Evolutionary conservation across 2,329 filamentous ascomycete species (phyloP), one percentile per base, ranked within the genome.

Genomic region (Beauveria scarabaeidicola): DNA sequence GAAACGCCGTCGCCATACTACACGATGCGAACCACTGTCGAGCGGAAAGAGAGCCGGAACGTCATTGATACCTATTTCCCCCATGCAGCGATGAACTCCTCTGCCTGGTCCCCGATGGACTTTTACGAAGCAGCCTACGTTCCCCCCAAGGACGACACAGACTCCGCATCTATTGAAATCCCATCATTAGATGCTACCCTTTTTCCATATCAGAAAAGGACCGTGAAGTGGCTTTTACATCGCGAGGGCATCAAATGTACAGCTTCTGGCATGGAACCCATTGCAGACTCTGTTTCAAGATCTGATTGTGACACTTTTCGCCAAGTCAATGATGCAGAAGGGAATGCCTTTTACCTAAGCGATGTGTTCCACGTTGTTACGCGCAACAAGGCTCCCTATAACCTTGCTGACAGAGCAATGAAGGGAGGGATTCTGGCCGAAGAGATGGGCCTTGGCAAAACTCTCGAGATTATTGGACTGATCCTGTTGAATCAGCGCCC

Each of bases 391-490:
- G 62, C 68, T 0, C 66, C 73, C 3, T 84, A 83, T 58, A 69
- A 71, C 38, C 68, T 74, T 48, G 61, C 70, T 23, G 73, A 81
- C 55, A 68, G 69, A n/a, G 63, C 65, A 0, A 61, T 83, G 11
- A 78, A 72, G 50, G 83, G 84, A 13, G 88, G 88, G 0, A 86
- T 91, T 52, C 74, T 93, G 5, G 85, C 88, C 0, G 89, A 93
- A 67, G 89, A 93, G 70, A 93, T 93, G 89, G 89, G 89, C 0
- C 75, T 93, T 1, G 89, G 89, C 1, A 93, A 93, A 70, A 93
- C 89, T 0, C 77, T 92, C 3, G 90, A 93, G 72, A 77, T 90
- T 2, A 83, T 91, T 48, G 81, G 86, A 4, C 75, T 93, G 11
- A 82, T 91, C n/a, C 75, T 83, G 8, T 74, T 88, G 25, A 84